Evolutionary conservation across 225 moss, liverwort and hornwort genomes (phyloP), one percentile per base, ranked within the genome.

Genomic region (Lunularia cruciata): DNA sequence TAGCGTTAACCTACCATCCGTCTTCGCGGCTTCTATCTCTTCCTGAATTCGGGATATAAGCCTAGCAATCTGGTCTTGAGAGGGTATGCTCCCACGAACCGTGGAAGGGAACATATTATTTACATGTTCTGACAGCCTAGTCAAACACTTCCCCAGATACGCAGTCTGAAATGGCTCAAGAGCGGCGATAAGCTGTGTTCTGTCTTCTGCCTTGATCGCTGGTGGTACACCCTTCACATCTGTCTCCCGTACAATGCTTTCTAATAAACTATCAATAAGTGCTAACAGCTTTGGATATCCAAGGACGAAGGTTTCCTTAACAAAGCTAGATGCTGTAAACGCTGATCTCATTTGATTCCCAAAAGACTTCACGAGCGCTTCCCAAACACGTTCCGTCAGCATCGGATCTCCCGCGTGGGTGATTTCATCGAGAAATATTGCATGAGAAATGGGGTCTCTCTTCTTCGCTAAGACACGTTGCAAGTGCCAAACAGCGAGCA

Each of bases 401-500:
- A 85, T 89, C 34, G 83, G 65, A 83, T 96, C 96, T 72, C 90
- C 92, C 47, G 83, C 80, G 83, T 96, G 92, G 57, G 88, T 85
- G 9, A 87, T 81, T 83, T 96, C 90, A 67, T 96, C 96, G 69
- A 96, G 86, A 66, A 96, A 96, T 65, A 85, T 88, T 59, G 84
- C 69, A 77, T 96, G 96, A 35, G 92, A 88, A 39, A 92, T 86
- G 10, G 96, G 96, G 72, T 96, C 96, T 73, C 96, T 80, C 77
- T 92, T 96, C 77, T 96, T 96, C n/a, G 92, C 88, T 79, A 96
- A 65, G 3, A 96, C 96, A 72, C 96, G 82, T 79, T 96, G 96
- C 84, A 96, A 81, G 70, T 87, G 96, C 96, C 96, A 96, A 18
- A 92, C 96, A 60, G 90, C 92, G 43, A 92, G 79, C 67, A 96